Conservation (phyloP, 108 stramenopile species). For the Nitzschia sp. region DNA sequence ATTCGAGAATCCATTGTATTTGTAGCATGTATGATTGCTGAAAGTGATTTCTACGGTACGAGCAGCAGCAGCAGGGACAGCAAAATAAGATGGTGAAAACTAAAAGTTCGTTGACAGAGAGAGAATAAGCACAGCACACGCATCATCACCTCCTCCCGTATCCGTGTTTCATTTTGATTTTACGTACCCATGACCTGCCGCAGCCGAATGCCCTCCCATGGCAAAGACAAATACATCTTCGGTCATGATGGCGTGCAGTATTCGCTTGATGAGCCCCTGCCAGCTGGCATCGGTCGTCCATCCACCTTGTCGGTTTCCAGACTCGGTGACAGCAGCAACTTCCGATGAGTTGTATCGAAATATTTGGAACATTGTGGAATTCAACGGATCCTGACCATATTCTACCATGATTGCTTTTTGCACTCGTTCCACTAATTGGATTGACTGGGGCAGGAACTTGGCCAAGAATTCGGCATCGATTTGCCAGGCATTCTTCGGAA, state of each 20-base stretch:
- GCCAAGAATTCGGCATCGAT: conserved; percentile 58
- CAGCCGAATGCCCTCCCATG: conserved; percentile 60
- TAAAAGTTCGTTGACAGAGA: too few relatives aligned
- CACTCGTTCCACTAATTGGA: conserved; percentile 56
- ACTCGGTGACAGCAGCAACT: not conserved
- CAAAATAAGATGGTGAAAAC: not conserved
- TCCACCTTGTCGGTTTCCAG: conserved; percentile 36
- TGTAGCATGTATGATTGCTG: conserved; percentile 66
- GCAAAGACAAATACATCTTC: conserved; percentile 63
- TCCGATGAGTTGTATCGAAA: not conserved
- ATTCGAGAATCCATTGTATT: conserved; percentile 60
- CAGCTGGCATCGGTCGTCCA: conserved; percentile 58
- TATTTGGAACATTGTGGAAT: conserved; percentile 2
- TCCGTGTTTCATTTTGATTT: too few relatives aligned
- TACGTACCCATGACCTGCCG: conserved; percentile 60
- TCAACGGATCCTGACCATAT: conserved; percentile 37
- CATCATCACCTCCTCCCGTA: too few relatives aligned
- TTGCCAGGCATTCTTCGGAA: conserved; percentile 66
- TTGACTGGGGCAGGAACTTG: conserved; percentile 57
- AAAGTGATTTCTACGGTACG: conserved; percentile 73
- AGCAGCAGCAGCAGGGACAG: not conserved
- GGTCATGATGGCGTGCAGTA: conserved; percentile 72
- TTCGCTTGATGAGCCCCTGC: conserved; percentile 52
- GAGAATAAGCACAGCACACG: too few relatives aligned
- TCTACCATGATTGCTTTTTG: conserved; percentile 68